Conservation (phyloP, 768 basidiomycete genomes). For the Tylopilus plumbeoviolaceoides region DNA sequence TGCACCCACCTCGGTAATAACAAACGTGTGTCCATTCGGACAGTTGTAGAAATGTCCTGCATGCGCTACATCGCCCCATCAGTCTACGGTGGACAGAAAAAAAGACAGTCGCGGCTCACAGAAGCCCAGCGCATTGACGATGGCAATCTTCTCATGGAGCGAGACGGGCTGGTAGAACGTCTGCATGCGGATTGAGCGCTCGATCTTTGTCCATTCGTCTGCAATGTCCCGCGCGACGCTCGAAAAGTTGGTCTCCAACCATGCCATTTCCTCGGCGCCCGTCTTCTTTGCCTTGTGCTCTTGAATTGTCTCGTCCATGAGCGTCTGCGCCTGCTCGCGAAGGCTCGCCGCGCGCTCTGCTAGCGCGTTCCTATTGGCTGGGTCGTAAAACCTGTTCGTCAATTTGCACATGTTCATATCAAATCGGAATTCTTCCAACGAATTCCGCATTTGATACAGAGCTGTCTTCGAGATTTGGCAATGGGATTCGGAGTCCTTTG, state of each 20-base stretch:
- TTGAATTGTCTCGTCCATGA: slow-evolving; percentile 2
- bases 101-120: slow-evolving; percentile 27
- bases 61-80: slow-evolving; percentile 24
- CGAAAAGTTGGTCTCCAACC: slow-evolving; percentile 44
- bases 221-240: slow-evolving; percentile 35
- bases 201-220: slow-evolving; percentile 45
- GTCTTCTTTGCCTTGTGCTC: slow-evolving; percentile 24
- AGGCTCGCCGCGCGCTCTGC: slow-evolving; percentile 17
- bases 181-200: slow-evolving; percentile 34
- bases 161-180: slow-evolving; percentile 52
- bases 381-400: slow-evolving; percentile 14
- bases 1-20: slow-evolving; percentile 47
- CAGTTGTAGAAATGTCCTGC: slow-evolving; percentile 49
- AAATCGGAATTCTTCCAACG: slow-evolving; percentile 50
- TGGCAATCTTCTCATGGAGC: slow-evolving; percentile 45
- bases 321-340: not conserved
- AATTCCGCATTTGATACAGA: slow-evolving; percentile 41
- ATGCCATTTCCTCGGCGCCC: slow-evolving; percentile 24
- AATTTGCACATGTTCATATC: slow-evolving; percentile 34
- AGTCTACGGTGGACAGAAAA: not conserved
- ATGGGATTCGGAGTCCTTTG: slow-evolving; percentile 45
- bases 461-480: slow-evolving; percentile 48
- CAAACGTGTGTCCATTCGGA: slow-evolving; percentile 58
- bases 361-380: slow-evolving; percentile 18
- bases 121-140: slow-evolving; percentile 50